Base-by-base conservation (phyloP, 768 basidiomycete species). In the Calocera cornea region DNA sequence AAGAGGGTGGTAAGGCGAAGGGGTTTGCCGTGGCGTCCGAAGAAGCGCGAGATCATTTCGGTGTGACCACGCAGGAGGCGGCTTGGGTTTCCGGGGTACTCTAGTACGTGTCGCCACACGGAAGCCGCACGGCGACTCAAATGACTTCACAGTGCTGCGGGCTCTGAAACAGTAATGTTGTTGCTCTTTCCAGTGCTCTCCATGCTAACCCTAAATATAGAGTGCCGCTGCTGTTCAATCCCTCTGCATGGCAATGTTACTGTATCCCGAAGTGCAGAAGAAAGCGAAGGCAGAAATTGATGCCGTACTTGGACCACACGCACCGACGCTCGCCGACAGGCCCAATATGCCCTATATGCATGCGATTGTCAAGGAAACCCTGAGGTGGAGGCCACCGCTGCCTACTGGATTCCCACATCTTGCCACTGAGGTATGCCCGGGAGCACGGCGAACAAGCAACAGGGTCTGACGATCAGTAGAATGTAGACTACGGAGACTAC, bases 381-480 rank as follows among this genome's bases (percentile, higher is more conserved):
- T 71, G 16, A 44, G 71, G 27, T 72, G 71, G 71, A 40, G 71
- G 0, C 71, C 71, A 2, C 66, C 44, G 3, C 16, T 47, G 19
- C 19, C 44, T 7, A 47, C 5, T 47, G 44, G 44, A 7, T 47
- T 47, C 19, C 44, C 44, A 3, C 44, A 47, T 47, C 19, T 47
- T 8, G 44, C 44, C 3, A 47, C 44, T 47, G 8, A 47, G 24
- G 44, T 47, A 24, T 19, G 44, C 7, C 24, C 24, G 8, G 24
- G 24, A 17, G 19, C 19, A 17, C 19, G 44, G 24, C 3, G 7
- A 3, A 19, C 5, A 19, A 19, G 24, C 16, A 19, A 17, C 19
- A 41, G 19, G 19, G 36, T 14, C 44, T 47, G 44, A 47, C 44
- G 19, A 19, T 7, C 8, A 3, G 5, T 19, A 47, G 44, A 19